Percentiles rank a stretch among this genome's conserved stretches.
Conservation (phyloP, 176 grass and related monocot genomes). For the Avena eriantha region DNA sequence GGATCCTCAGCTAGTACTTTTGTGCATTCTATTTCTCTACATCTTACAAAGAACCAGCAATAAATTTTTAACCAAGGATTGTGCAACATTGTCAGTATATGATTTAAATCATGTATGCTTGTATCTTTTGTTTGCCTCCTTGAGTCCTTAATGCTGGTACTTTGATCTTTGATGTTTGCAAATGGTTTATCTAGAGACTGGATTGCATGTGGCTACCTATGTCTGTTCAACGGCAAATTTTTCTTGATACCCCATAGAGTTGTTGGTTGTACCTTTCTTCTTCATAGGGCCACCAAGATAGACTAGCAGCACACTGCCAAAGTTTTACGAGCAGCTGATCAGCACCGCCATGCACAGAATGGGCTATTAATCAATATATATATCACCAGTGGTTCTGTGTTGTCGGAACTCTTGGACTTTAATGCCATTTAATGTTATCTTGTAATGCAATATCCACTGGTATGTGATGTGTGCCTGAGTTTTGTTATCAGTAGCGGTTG, state of each 20-base stretch:
- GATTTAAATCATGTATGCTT: neutral
- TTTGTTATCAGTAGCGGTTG: neutral
- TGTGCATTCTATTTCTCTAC: conserved; percentile 20
- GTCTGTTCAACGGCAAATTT: neutral
- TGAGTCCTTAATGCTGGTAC: conserved; percentile 1
- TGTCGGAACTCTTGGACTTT: neutral
- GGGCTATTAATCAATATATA: neutral
- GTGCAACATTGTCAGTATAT: neutral
- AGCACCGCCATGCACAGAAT: neutral
- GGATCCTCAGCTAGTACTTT: conserved; percentile 18
- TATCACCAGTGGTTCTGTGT: neutral
- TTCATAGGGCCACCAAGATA: conserved; percentile 12
- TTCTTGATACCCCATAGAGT: neutral
- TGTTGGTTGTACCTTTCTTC: conserved; percentile 15
- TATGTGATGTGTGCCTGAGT: neutral
- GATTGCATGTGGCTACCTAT: neutral
- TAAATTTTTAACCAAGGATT: conserved; percentile 26
- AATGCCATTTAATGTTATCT: conserved; percentile 28
- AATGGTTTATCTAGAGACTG: conserved; percentile 26
- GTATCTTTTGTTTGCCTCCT: neutral
- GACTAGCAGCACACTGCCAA: neutral
- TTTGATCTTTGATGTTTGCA: conserved; percentile 19
- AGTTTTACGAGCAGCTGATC: conserved; percentile 7
- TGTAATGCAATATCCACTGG: neutral
- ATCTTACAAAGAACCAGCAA: conserved; percentile 15